A percentile compares a stretch with the other conserved stretches of the same genome.
Conservation (phyloP, 2,329 filamentous ascomycete species). For the Neonectria neomacrospora region DNA sequence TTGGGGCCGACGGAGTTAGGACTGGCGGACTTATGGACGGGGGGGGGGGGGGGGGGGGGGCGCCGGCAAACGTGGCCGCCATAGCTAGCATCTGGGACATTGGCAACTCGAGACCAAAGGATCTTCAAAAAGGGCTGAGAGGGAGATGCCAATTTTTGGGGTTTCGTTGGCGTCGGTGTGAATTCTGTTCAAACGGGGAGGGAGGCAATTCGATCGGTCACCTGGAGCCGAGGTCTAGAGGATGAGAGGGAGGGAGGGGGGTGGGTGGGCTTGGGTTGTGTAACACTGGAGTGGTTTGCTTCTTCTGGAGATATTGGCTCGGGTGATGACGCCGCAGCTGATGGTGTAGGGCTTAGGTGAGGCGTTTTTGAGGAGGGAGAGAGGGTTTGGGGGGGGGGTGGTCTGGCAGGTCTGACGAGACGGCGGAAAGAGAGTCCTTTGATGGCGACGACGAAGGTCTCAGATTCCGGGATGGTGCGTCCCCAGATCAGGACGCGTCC, state of each 20-base stretch:
- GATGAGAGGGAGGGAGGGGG: not conserved
- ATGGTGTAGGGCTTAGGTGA: too few species aligned
- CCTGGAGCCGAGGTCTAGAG: not conserved
- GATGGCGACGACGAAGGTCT: not conserved
- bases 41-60: not conserved
- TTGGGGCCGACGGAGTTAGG: not conserved
- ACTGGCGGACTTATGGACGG: slow-evolving; percentile 3
- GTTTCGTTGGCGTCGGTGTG: not conserved
- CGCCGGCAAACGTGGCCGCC: slow-evolving; percentile 2
- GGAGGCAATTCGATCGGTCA: not conserved
- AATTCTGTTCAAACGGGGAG: not conserved
- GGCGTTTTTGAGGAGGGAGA: not conserved
- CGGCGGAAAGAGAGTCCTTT: not conserved
- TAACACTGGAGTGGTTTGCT: not conserved
- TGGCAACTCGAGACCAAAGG: slow-evolving; percentile 10
- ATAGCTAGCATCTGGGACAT: not conserved
- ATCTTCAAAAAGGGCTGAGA: not conserved
- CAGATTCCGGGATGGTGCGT: not conserved
- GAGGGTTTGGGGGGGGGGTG: not conserved
- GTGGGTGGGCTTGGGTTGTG: slow-evolving; percentile 4
- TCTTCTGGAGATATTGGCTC: slow-evolving; percentile 3
- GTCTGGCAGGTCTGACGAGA: too few species aligned
- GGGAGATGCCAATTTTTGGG: not conserved
- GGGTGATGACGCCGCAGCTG: not conserved
- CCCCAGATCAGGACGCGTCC: slow-evolving; percentile 20